Evolutionary conservation across 306 rosid species (phyloP).

Genomic region (Lupinus albus): DNA sequence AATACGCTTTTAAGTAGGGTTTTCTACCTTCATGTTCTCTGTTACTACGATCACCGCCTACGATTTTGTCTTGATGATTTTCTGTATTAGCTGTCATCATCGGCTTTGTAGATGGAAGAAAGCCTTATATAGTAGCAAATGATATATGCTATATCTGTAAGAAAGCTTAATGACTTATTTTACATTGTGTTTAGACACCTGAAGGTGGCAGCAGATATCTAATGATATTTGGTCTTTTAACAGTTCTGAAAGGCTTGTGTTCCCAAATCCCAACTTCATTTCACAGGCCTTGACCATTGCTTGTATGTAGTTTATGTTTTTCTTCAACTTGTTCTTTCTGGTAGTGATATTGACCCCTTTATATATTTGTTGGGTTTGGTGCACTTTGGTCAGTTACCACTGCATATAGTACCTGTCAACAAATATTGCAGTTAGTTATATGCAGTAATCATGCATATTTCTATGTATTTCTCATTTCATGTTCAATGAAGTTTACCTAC

Average conservation of each 20-base stretch:
- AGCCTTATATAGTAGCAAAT: constrained; percentile 27
- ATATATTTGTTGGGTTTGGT: constrained; percentile 36
- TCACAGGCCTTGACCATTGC: constrained; percentile 38
- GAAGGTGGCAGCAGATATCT: constrained; percentile 41
- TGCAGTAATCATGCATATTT: constrained; percentile 35
- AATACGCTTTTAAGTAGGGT: constrained; percentile 8
- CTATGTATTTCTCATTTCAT: constrained; percentile 43
- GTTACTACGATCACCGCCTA: constrained; percentile 32
- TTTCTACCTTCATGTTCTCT: constrained; percentile 32
- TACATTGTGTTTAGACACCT: constrained; percentile 13
- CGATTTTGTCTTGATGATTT: constrained; percentile 51
- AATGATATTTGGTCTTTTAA: constrained; percentile 32
- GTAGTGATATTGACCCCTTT: constrained; percentile 26
- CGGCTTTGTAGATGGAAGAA: constrained; percentile 46
- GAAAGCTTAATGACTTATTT: constrained; percentile 28
- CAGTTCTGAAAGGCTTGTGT: constrained; percentile 41
- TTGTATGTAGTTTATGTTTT: constrained; percentile 39
- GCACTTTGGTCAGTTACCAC: background rate
- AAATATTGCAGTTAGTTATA: constrained; percentile 17
- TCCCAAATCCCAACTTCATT: constrained; percentile 32
- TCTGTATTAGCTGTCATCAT: constrained; percentile 39
- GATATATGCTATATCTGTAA: constrained; percentile 26
- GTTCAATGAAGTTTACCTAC: constrained; percentile 44
- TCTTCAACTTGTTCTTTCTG: constrained; percentile 34
- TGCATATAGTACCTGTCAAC: constrained; percentile 7